Base-by-base conservation (phyloP, 176 grass and related monocot species). In the Avena eriantha region DNA sequence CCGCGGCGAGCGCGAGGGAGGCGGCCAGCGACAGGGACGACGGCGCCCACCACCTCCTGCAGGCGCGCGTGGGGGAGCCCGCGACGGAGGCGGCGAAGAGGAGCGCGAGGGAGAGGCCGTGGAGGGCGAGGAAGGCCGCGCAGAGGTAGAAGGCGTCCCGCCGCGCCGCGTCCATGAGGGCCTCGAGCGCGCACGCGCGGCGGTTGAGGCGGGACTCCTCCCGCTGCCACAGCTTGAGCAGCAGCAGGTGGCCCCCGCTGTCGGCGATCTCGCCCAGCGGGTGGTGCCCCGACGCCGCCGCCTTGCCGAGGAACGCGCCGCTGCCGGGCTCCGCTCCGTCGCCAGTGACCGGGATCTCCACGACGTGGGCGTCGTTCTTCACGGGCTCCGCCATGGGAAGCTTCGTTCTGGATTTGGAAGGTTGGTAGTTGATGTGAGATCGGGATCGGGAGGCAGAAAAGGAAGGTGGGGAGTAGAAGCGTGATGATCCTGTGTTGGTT, bases 161-260 rank as follows among this genome's bases (percentile, higher is more conserved):
- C 0, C 88, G 90, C 16, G 91, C 83, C 39, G 84, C 76, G 82
- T 90, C 88, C 87, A 92, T 93, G 64, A 85, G 90, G 22, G 77
- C 57, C 82, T 96, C 96, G 57, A 97, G 83, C 65, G 88, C 88
- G 84, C 89, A 91, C 0, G 82, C 81, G 48, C 89, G 89, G 79
- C 72, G 86, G 23, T 83, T 89, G 56, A 87, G 90, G 71, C 85
- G 88, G 46, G 78, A 89, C 86, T 96, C 97, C 87, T 96, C 97
- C 21, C 92, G 90, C 85, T 96, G 93, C 90, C 92, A 94, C 60
- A 98, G 91, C 82, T 93, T 98, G 45, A 98, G 94, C 43, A 98
- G 87, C 26, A 98, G 91, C 36, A 96, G 90, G 85, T 96, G 97
- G 35, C 92, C 93, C 11, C 76, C 90, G 87, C 97, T 98, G 15